Evolutionary conservation across 495 filamentous ascomycete species (phyloP).

Genomic region (Lineolata rhizophorae): DNA sequence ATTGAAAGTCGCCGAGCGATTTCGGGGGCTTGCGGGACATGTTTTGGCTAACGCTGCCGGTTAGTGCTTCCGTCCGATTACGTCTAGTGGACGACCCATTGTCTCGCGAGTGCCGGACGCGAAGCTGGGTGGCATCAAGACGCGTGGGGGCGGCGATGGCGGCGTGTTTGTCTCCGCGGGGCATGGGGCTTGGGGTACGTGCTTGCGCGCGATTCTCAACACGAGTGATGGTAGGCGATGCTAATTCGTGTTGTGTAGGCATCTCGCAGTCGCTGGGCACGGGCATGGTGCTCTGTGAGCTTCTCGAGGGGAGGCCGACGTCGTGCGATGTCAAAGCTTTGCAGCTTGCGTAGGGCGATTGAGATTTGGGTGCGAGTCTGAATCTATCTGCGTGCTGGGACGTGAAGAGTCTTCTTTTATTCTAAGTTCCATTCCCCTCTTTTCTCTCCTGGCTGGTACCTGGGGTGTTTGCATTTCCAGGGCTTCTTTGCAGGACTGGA

Average conservation of each 20-base stretch:
- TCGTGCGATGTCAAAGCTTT: constrained; percentile 15
- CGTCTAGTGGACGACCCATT: constrained; percentile 36
- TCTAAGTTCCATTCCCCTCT: too few species aligned
- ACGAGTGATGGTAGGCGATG: neutral
- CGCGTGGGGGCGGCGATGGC: constrained; percentile 21
- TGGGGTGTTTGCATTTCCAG: too few species aligned
- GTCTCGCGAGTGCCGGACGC: constrained; percentile 30
- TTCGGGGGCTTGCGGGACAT: too few species aligned
- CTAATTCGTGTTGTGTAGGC: constrained; percentile 1
- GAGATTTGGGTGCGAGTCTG: too few species aligned
- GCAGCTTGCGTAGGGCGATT: too few species aligned
- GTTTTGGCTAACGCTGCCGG: too few species aligned
- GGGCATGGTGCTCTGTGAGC: constrained; percentile 17
- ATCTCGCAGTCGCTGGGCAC: constrained; percentile 17
- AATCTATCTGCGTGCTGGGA: too few species aligned
- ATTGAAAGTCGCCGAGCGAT: neutral
- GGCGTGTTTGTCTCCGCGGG: constrained; percentile 53
- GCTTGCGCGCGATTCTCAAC: neutral
- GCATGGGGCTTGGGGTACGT: constrained; percentile 28
- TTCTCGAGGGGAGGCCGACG: constrained; percentile 14
- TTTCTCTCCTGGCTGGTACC: too few species aligned
- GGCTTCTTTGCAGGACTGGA: too few species aligned
- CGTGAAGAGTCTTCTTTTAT: too few species aligned
- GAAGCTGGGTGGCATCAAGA: constrained; percentile 28
- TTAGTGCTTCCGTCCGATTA: constrained; percentile 49